These are phyloP conservation scores for Picochlorum sp. DNA, from an alignment of 139 green algal species.

Conservation along the genomic window DNA sequence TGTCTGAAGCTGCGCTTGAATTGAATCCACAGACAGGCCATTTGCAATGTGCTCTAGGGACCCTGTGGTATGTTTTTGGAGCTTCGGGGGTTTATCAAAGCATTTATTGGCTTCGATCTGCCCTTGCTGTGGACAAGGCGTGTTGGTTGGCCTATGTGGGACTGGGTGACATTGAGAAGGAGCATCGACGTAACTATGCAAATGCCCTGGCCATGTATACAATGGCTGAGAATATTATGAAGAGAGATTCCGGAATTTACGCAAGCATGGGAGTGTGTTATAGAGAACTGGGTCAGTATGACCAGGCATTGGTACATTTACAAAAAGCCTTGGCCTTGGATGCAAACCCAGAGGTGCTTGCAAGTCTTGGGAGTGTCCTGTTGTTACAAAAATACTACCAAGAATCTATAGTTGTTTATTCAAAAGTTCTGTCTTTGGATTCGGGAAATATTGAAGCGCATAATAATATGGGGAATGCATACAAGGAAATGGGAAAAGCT, in stretches of 20 bases:
- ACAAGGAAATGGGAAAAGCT: conserved; percentile 46
- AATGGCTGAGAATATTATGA: conserved; percentile 49
- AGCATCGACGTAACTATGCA: neutral
- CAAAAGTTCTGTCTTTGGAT: conserved; percentile 50
- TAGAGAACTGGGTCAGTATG: conserved; percentile 50
- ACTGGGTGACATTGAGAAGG: conserved; percentile 56
- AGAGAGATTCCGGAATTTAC: conserved; percentile 55
- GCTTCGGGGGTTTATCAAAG: conserved; percentile 24
- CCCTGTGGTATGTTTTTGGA: conserved; percentile 72
- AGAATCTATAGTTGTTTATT: conserved; percentile 54
- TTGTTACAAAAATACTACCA: conserved; percentile 66
- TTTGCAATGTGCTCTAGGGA: conserved; percentile 44
- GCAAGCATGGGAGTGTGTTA: conserved; percentile 56
- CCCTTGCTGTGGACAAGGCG: too few species aligned
- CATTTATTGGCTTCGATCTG: too few species aligned
- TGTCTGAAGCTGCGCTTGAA: conserved; percentile 55
- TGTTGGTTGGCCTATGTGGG: conserved; percentile 69
- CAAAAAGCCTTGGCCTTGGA: conserved; percentile 44
- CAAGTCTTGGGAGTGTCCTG: conserved; percentile 60
- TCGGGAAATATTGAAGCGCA: conserved; percentile 67
- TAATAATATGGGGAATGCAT: conserved; percentile 80
- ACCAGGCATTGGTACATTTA: conserved; percentile 54
- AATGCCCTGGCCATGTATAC: conserved; percentile 56
- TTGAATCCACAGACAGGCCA: conserved; percentile 37
- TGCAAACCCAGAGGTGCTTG: conserved; percentile 52